These are phyloP conservation scores for Aquilaria yunnanensis DNA, from an alignment of 345 rosid species.

Conservation along the genomic window DNA sequence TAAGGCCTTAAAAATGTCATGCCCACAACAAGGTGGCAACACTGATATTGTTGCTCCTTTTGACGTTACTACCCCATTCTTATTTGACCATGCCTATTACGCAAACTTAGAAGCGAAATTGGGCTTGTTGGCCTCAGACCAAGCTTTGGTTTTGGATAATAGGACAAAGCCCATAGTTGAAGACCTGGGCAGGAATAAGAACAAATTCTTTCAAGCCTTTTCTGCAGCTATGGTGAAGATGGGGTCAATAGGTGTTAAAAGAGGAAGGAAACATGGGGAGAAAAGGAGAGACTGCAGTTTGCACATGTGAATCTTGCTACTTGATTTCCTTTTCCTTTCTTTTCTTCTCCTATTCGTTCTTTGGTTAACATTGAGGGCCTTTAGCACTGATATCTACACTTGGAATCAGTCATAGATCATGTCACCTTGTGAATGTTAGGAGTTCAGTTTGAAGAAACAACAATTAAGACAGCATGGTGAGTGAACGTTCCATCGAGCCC, in stretches of 20 bases:
- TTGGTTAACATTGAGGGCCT: neutral
- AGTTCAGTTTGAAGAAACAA: too few species aligned
- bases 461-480: too few species aligned
- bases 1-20: conserved; percentile 65
- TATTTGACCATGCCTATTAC: conserved; percentile 63
- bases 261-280: conserved; percentile 69
- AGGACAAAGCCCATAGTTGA: conserved; percentile 56
- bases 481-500: too few species aligned
- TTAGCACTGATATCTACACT: too few species aligned
- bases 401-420: too few species aligned
- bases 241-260: conserved; percentile 74
- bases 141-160: conserved; percentile 47
- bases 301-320: conserved; percentile 27
- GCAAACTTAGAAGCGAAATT: conserved; percentile 42
- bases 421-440: too few species aligned
- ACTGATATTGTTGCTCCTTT: conserved; percentile 50
- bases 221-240: conserved; percentile 70
- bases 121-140: conserved; percentile 67
- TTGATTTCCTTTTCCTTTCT: neutral
- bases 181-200: conserved; percentile 40
- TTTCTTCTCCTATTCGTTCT: neutral
- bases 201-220: conserved; percentile 59
- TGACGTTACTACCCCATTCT: conserved; percentile 71
- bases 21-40: conserved; percentile 51
- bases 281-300: conserved; percentile 51